These are phyloP conservation scores for Setaria italica DNA, from an alignment of 202 grass and related monocot genomes.

Conservation along the genomic window DNA sequence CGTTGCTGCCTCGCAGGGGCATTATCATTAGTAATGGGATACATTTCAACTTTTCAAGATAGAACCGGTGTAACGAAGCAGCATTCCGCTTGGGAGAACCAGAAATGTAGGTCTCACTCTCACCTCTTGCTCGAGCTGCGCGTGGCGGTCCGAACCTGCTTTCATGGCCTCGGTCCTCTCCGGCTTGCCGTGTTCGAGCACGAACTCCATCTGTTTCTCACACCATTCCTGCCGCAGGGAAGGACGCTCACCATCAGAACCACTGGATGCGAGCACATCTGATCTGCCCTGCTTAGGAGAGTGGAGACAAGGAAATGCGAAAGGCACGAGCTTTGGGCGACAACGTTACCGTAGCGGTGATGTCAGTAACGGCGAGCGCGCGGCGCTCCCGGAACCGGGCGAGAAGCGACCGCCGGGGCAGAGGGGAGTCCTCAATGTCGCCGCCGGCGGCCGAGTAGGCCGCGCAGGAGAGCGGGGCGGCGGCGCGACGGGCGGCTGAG, in stretches of 20 bases:
- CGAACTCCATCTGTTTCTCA: constrained; percentile 93
- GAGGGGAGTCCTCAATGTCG: constrained; percentile 76
- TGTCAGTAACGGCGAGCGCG: constrained; percentile 73
- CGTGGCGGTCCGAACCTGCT: constrained; percentile 77
- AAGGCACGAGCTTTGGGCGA: not conserved
- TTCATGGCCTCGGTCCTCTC: constrained; percentile 81
- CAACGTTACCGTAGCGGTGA: constrained; percentile 70
- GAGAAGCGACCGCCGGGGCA: constrained; percentile 49
- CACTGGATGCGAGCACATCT: not conserved
- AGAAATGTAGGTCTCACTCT: constrained; percentile 38
- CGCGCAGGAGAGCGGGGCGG: constrained; percentile 39
- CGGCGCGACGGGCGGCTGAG: constrained; percentile 39
- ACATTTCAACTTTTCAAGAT: not conserved
- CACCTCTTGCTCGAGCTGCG: constrained; percentile 91
- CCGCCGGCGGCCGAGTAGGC: constrained; percentile 25
- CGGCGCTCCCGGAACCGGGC: constrained; percentile 59
- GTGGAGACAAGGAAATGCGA: not conserved
- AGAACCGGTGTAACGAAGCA: not conserved
- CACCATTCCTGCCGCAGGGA: constrained; percentile 77
- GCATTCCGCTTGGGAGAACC: not conserved
- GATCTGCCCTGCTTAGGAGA: not conserved
- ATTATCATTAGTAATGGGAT: not conserved
- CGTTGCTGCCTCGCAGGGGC: not conserved
- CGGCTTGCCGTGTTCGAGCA: constrained; percentile 64
- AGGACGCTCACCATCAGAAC: not conserved